Base-by-base conservation (phyloP, 2,329 filamentous ascomycete genomes). In the Triangularia setosa region DNA sequence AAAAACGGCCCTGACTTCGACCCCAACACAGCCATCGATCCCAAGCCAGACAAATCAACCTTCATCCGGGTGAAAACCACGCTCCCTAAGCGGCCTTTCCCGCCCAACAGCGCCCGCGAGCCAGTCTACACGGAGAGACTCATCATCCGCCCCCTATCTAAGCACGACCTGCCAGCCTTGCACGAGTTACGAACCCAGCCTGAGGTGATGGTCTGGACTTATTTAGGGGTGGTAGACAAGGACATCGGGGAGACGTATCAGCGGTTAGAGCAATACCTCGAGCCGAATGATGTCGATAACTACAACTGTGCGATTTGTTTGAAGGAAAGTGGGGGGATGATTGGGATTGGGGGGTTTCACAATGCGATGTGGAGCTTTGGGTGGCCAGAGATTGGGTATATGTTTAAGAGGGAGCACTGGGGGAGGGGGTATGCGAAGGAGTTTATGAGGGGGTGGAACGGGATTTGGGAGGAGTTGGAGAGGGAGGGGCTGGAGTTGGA, bases 201-300 rank as follows among this genome's bases (percentile, higher is more conserved):
- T 4, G 85, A 87, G 68, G 84, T 88, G 56, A 90, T 91, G 88
- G 73, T 74, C 62, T 87, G 82, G 79, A 87, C 87, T 61, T 61
- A 66, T 2, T 68, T 71, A 67, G 81, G 79, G 64, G 63, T 69
- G 8, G 68, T 76, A 8, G 82, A 88, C 74, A 65, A 70, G 61
- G 75, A 81, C 69, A 58, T 79, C 1, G 78, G 76, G 1, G 77
- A 79, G 63, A 83, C 84, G 9, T 74, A 74, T 64, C 69, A 65
- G 24, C 78, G 72, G 58, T 70, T 86, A 57, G 72, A 73, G 4
- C 68, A 67, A 11, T 79, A 77, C 30, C 72, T 86, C n/a, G 76
- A 83, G 1, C 82, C 81, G 5, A 75, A 80, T 60, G 83, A 88
- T 69, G 68, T 71, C 11, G 72, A 77, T 56, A 82, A 79, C 28